Evolutionary conservation across 2,329 filamentous ascomycete genomes (phyloP).

Genomic region (Lasiodiplodia sp.): DNA sequence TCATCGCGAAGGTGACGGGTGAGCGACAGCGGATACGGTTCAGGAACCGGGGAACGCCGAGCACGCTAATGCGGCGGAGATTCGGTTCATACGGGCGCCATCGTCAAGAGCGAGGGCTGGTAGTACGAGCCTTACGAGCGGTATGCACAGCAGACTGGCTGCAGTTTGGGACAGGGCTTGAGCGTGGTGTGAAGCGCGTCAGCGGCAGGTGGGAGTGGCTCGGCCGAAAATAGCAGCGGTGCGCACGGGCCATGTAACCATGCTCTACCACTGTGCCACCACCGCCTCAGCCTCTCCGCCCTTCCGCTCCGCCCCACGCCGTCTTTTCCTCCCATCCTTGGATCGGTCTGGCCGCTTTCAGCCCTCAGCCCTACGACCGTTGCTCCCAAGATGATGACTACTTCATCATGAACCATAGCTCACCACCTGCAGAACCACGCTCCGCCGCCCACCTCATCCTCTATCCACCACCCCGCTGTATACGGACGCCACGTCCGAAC

Average conservation of each 20-base stretch:
- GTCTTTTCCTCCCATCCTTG: not conserved
- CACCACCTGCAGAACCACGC: not conserved
- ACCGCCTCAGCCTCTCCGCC: constrained; percentile 4
- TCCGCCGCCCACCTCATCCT: not conserved
- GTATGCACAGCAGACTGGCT: constrained; percentile 3
- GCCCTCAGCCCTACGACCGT: not conserved
- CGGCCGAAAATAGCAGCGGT: constrained; percentile 17
- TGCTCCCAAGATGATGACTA: not conserved
- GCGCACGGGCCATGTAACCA: constrained; percentile 20
- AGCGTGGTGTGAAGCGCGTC: constrained; percentile 6
- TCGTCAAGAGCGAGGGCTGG: not conserved
- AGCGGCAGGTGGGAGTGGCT: not conserved
- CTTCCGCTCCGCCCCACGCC: constrained; percentile 7
- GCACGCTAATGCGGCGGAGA: not conserved
- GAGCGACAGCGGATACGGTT: constrained; percentile 7
- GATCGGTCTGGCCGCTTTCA: not conserved
- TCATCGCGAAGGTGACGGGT: constrained; percentile 2
- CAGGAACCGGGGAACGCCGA: not conserved
- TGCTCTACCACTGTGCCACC: not conserved
- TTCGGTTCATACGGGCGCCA: constrained; percentile 12
- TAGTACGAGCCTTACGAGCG: constrained; percentile 23
- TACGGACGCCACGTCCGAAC: constrained; percentile 6
- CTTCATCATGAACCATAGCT: not conserved
- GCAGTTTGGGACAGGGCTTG: not conserved
- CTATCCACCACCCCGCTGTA: not conserved